A percentile compares a stretch with the other conserved stretches of the same genome.
Conservation (phyloP, 768 basidiomycete species). For the Xanthoconium purpureum region DNA sequence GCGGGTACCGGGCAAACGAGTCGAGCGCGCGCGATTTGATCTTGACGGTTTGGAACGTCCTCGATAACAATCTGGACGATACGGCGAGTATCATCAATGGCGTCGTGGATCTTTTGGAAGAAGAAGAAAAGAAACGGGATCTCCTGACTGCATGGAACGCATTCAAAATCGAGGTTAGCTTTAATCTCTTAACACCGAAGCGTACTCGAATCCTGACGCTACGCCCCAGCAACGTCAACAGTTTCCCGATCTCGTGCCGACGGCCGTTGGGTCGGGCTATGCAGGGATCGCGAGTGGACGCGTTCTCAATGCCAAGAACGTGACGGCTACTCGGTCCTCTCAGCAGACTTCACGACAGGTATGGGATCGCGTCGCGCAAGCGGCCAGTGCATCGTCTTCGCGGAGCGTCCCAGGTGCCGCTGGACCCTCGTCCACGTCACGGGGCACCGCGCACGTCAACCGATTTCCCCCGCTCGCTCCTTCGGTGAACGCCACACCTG, state of each 20-base stretch:
- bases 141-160: slow-evolving; percentile 77
- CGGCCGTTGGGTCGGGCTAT: slow-evolving; percentile 59
- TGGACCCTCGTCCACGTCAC: slow-evolving; percentile 25
- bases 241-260: slow-evolving; percentile 74
- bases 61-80: slow-evolving; percentile 65
- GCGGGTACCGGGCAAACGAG: slow-evolving; percentile 76
- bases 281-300: slow-evolving; percentile 80
- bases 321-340: slow-evolving; percentile 57
- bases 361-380: slow-evolving; percentile 85
- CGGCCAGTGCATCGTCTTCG: slow-evolving; percentile 52
- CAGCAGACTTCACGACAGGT: slow-evolving; percentile 62
- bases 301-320: slow-evolving; percentile 79
- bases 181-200: neutral
- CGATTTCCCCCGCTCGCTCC: slow-evolving; percentile 33
- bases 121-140: slow-evolving; percentile 78
- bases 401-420: slow-evolving; percentile 15
- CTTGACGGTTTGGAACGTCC: slow-evolving; percentile 80
- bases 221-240: slow-evolving; percentile 69
- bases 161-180: slow-evolving; percentile 80
- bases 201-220: neutral
- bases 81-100: slow-evolving; percentile 72
- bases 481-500: neutral
- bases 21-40: slow-evolving; percentile 81
- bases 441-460: slow-evolving; percentile 17
- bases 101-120: slow-evolving; percentile 75